Base-by-base conservation (phyloP, 202 grass and related monocot species). In the Cymbopogon flexuosus region DNA sequence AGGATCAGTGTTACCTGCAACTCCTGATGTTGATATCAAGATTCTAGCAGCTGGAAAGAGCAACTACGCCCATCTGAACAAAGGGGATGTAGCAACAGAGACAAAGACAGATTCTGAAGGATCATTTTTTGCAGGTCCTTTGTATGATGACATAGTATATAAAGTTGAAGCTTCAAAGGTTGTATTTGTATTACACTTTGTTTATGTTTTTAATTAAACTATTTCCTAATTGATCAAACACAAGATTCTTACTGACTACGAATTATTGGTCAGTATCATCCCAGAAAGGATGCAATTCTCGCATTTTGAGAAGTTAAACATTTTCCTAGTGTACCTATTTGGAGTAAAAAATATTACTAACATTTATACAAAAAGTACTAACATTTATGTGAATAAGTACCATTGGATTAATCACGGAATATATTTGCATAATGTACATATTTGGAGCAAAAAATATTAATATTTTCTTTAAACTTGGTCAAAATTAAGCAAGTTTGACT, bases 101-200 rank as follows among this genome's bases (percentile, higher is more conserved):
- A 93, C 92, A 80, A 80, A 93, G 70, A 98, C 96, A 61, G 81
- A 86, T 76, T 75, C 79, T 2, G 84, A 93, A 41, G 96, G 96
- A 81, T 78, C 81, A 80, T 98, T 91, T 69, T 52, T 81, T 81
- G 96, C 96, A 65, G 96, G 96, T 10, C 92, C 96, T 42, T 86
- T 98, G 52, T 98, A 93, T 24, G 84, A 91, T 89, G 95, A 95
- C 85, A 90, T 93, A 75, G 88, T 6, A 83, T 98, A 98, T 69
- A 81, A 86, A 74, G 80, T 98, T 70, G 88, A 95, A 93, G 95
- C 92, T 63, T 90, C 86, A 76, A 98, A 95, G 91, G 95, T 94
- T 42, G 42, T 69, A 54, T 73, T 72, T 71, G 34, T 69, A 54
- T 73, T 72, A 76, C 77, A 74, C 65, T 78, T 31, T 31, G 41